Evolutionary conservation across 306 rosid genomes (phyloP), one percentile per base, ranked within the genome.

Genomic region (Rubus idaeus): DNA sequence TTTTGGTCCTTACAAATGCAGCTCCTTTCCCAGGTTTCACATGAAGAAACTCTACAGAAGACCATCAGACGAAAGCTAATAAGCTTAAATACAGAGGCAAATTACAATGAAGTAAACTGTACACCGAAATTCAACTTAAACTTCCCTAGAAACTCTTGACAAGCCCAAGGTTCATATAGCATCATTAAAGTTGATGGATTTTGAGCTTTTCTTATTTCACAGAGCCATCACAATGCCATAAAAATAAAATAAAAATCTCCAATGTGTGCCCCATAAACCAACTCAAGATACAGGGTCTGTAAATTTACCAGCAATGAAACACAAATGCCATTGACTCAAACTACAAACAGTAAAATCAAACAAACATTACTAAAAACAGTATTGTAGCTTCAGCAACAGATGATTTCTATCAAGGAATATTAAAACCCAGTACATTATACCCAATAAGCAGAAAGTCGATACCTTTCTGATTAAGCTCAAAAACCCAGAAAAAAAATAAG

Each of bases 21-120:
- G 99, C 97, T 41, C 97, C 99, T 82, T 92, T 95, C 41, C 97
- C 99, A 51, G 99, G 99, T 83, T 95, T 95, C 10, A 95, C 97
- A 20, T 95, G 98, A 72, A 95, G 97, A 86, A 95, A 95, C 88
- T 95, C 98, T 95, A 75, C 57, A 76, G 23, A 57, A 78, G 8
- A 62, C 63, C 81, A 80, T 73, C 26, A 21, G 39, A 8, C 60
- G 26, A 47, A 37, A 62, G 72, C 10, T 51, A 40, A 42, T 10
- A 57, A 78, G 66, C 68, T 53, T 64, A 39, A 37, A 41, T 18
- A 73, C 21, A 41, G 53, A 73, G 4, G 42, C 55, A 56, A 23
- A 21, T 73, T 18, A 45, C 65, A 42, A 73, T 2, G 21, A 5
- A 44, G 55, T 57, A 23, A 68, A 13, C 66, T 37, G 55, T 73